A percentile compares a stretch with the other conserved stretches of the same genome.
Evolutionary conservation across 2,329 filamentous ascomycete species (phyloP).

Genomic region (Verticillium zaregamsianum): DNA sequence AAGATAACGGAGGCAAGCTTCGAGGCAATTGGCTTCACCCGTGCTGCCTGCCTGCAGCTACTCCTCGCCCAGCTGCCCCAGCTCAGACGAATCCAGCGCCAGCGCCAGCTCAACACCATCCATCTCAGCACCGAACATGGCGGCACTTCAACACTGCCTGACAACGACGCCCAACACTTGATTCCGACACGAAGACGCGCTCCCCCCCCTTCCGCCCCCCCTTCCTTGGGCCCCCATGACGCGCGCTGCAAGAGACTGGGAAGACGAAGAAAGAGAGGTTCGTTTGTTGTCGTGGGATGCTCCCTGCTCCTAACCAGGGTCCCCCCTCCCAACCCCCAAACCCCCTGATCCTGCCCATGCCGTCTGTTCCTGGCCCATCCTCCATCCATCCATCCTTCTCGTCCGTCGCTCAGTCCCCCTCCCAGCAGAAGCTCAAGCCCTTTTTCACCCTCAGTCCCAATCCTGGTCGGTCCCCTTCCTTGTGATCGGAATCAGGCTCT

Average conservation of each 20-base stretch:
- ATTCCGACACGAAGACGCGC: background rate
- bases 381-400: slow-evolving; percentile 1
- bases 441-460: background rate
- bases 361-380: slow-evolving; percentile 1
- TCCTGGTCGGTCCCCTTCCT: background rate
- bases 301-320: slow-evolving; percentile 3
- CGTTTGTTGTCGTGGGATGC: slow-evolving; percentile 10
- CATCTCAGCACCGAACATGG: background rate
- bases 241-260: background rate
- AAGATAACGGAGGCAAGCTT: background rate
- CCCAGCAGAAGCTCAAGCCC: background rate
- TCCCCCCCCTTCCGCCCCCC: background rate
- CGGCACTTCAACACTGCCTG: no score
- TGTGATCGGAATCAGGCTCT: background rate
- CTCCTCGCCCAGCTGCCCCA: background rate
- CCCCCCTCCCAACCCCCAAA: background rate
- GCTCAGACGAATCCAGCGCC: background rate
- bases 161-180: background rate
- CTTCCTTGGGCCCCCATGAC: background rate
- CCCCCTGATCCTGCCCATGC: background rate
- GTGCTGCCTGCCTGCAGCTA: background rate
- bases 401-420: background rate
- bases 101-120: background rate
- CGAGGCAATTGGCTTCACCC: background rate
- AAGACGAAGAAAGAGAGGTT: slow-evolving; percentile 8